Conservation (phyloP, 345 rosid species). For the Toxicodendron radicans region DNA sequence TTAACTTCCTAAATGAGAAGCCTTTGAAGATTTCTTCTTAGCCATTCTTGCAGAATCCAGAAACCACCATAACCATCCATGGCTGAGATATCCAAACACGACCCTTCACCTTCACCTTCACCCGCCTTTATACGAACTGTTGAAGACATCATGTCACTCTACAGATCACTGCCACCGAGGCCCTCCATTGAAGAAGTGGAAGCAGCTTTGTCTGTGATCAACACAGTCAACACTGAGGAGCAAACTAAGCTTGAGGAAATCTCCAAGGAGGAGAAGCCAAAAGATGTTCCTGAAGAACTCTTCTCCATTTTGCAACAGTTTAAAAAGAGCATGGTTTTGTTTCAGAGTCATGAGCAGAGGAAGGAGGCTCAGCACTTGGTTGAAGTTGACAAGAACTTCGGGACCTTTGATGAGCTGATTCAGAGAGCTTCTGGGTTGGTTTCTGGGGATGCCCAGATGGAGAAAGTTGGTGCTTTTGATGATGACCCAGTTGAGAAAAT, state of each 20-base stretch:
- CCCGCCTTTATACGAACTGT: constrained; percentile 42
- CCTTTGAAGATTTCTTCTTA: neutral
- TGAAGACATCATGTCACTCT: constrained; percentile 51
- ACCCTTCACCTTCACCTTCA: constrained; percentile 36
- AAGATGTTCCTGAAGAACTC: constrained; percentile 51
- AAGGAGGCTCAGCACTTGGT: constrained; percentile 53
- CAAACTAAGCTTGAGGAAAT: constrained; percentile 48
- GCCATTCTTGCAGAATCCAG: constrained; percentile 1
- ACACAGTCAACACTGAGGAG: constrained; percentile 43
- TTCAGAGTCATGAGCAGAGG: constrained; percentile 50
- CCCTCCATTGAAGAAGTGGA: constrained; percentile 59
- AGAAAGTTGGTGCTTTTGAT: constrained; percentile 12
- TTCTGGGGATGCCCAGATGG: constrained; percentile 42
- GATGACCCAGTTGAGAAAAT: constrained; percentile 29
- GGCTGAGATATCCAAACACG: constrained; percentile 38
- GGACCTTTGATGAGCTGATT: constrained; percentile 49
- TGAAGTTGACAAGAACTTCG: constrained; percentile 49
- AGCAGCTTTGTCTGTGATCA: constrained; percentile 56
- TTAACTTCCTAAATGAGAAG: neutral
- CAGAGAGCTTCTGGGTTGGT: constrained; percentile 49
- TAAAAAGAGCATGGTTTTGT: constrained; percentile 42
- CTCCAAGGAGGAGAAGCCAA: constrained; percentile 30
- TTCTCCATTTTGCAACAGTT: constrained; percentile 41
- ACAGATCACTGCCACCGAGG: constrained; percentile 57
- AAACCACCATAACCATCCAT: constrained; percentile 33